Percentiles rank a stretch among this genome's conserved stretches.
These are phyloP conservation scores for Metschnikowia shivogae DNA, from an alignment of 805 yeast genomes.

Conservation along the genomic window DNA sequence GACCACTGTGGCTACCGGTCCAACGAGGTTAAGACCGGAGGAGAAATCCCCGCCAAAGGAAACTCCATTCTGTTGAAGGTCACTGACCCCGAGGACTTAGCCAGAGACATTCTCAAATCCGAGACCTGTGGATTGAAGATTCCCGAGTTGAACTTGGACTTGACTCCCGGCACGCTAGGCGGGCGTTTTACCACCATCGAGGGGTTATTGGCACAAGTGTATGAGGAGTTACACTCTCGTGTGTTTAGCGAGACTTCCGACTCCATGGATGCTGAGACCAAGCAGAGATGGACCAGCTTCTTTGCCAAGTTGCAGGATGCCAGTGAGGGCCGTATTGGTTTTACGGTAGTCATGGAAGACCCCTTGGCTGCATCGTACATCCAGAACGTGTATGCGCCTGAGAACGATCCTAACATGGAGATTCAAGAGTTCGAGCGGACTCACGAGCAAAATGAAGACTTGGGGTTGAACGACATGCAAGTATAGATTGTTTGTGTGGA, in stretches of 20 bases:
- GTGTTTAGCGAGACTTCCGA: constrained; percentile 86
- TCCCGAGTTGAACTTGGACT: constrained; percentile 87
- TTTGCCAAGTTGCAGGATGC: constrained; percentile 74
- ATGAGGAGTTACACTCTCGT: constrained; percentile 81
- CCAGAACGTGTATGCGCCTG: constrained; percentile 99
- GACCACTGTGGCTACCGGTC: constrained; percentile 92
- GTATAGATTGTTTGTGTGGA: constrained; percentile 11
- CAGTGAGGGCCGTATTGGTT: constrained; percentile 71
- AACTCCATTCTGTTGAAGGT: constrained; percentile 65
- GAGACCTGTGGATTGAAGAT: constrained; percentile 85
- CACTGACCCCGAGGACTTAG: constrained; percentile 87
- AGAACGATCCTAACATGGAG: constrained; percentile 91
- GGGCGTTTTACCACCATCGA: constrained; percentile 97
- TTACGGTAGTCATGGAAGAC: constrained; percentile 87
- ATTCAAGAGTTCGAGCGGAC: constrained; percentile 90
- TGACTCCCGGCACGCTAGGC: constrained; percentile 94
- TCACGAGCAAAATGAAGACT: constrained; percentile 80
- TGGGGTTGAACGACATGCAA: constrained; percentile 67
- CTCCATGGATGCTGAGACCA: constrained; percentile 78
- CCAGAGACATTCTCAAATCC: constrained; percentile 90
- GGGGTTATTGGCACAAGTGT: constrained; percentile 84
- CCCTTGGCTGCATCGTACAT: constrained; percentile 94
- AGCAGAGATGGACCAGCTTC: constrained; percentile 78
- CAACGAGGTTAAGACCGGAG: constrained; percentile 98
- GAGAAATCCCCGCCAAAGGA: constrained; percentile 87